Evolutionary conservation across 352 stramenopile genomes (phyloP), one percentile per base, ranked within the genome.

Genomic region (Globisporangium parvum): DNA sequence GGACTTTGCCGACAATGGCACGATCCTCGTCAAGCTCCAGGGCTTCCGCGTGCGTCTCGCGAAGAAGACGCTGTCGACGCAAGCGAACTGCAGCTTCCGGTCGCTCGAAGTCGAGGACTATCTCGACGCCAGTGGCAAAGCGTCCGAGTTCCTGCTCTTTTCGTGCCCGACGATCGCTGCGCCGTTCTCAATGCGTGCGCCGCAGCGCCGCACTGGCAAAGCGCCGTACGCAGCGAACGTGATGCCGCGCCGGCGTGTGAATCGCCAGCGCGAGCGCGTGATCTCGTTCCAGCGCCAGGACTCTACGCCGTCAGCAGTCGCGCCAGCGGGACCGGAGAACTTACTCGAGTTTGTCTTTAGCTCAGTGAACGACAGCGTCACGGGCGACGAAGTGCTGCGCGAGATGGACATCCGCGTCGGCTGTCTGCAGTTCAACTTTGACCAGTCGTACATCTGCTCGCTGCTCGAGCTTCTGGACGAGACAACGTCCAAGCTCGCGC

Each of bases 61-160:
- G 3, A 88, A 93, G 69, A 87, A 87, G 53, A 93, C 85, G 1
- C 59, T 93, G 41, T 93, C 85, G 5, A 85, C 80, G 2, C 77
- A 90, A 66, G 48, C 85, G 28, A 86, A 87, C 28, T 54, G 87
- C 47, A 84, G 67, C 41, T 65, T 93, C 33, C 67, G 71, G 31
- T 91, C 83, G 24, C 64, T 93, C 17, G 80, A 93, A 57, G 76
- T 93, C 33, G 80, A 90, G 65, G 83, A 93, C 50, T 84, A 77
- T 55, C 53, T 87, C 23, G 76, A 91, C 46, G 62, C 69, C 24
- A 80, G 69, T 60, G 73, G 69, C 47, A 62, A 80, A n/a, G 73
- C 80, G 28, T 77, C 79, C 11, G 80, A 91, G 42, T 89, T 83
- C 58, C 66, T 93, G 46, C 21, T 93, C 24, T 93, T 93, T 61